Conservation (phyloP, 2,329 filamentous ascomycete genomes). For the Fusarium sp. region DNA sequence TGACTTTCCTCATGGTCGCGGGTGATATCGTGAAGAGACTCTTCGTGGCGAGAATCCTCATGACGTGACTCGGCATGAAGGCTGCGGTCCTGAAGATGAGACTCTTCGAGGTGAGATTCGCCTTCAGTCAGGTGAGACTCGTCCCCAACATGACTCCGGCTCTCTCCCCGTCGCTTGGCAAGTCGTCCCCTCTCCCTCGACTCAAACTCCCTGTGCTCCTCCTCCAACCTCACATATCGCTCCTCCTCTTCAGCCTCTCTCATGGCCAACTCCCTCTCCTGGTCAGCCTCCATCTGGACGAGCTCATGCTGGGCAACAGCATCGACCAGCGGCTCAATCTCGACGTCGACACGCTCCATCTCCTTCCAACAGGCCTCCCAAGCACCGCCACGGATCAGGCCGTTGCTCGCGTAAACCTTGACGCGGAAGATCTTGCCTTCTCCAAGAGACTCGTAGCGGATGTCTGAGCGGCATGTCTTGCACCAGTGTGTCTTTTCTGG, state of each 20-base stretch:
- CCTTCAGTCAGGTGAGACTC: conserved; percentile 3
- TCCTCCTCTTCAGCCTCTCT: conserved; percentile 51
- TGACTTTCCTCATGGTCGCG: conserved; percentile 5
- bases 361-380: conserved; percentile 96
- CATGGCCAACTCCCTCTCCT: conserved; percentile 53
- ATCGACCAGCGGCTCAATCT: conserved; percentile 81
- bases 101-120: background rate
- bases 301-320: conserved; percentile 68
- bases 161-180: conserved; percentile 23
- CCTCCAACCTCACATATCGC: conserved; percentile 39
- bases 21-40: conserved; percentile 11
- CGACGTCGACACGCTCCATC: conserved; percentile 98
- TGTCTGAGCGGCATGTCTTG: conserved; percentile 64
- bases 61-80: conserved; percentile 11
- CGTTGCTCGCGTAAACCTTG: conserved; percentile 94
- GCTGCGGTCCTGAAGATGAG: background rate
- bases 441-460: conserved; percentile 64
- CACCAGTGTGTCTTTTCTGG: conserved; percentile 64
- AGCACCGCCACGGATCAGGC: conserved; percentile 88
- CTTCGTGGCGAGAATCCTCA: conserved; percentile 9
- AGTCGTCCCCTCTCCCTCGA: conserved; percentile 41
- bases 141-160: conserved; percentile 4
- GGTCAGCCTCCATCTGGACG: conserved; percentile 61
- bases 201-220: conserved; percentile 41
- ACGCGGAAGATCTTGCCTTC: conserved; percentile 74